phyloP scores from a whole-genome alignment of 2,329 filamentous ascomycete species.

The Trichoderma sp. region DNA sequence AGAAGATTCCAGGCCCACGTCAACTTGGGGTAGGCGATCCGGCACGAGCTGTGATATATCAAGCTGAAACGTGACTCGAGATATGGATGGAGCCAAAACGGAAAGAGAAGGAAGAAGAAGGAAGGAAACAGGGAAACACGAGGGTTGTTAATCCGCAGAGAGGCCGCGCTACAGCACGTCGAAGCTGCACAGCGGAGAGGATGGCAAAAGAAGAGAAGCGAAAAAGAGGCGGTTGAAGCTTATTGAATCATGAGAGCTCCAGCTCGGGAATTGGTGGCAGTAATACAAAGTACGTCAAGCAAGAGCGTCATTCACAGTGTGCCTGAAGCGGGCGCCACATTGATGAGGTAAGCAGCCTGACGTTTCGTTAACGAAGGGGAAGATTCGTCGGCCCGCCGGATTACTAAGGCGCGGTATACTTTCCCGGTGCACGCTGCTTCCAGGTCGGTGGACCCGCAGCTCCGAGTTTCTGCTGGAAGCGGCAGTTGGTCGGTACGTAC shows the following conservation, averaged over 20 bases:
- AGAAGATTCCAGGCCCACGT: neutral
- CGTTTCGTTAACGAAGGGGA: neutral
- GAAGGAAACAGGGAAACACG: neutral
- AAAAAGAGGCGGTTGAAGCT: slow-evolving; percentile 19
- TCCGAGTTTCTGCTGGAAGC: slow-evolving; percentile 1
- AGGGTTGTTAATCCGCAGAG: neutral
- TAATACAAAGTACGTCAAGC: slow-evolving; percentile 24
- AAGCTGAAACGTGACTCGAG: neutral
- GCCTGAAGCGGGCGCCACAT: slow-evolving; percentile 31
- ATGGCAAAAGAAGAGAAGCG: neutral
- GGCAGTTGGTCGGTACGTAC: slow-evolving; percentile 29
- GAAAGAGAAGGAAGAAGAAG: neutral
- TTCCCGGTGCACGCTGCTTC: neutral
- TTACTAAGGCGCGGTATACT: neutral
- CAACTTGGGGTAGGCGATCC: neutral
- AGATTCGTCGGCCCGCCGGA: slow-evolving; percentile 15
- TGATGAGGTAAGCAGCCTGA: neutral
- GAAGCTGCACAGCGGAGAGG: slow-evolving; percentile 1
- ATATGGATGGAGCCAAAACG: neutral
- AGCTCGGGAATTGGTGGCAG: slow-evolving; percentile 3
- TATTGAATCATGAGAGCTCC: slow-evolving; percentile 28
- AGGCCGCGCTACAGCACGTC: slow-evolving; percentile 5
- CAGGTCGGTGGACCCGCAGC: too few relatives aligned
- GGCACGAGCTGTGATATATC: neutral
- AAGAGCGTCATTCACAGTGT: slow-evolving; percentile 38